Evolutionary conservation across 176 grass and related monocot genomes (phyloP).

Genomic region (Luzula sylvatica): DNA sequence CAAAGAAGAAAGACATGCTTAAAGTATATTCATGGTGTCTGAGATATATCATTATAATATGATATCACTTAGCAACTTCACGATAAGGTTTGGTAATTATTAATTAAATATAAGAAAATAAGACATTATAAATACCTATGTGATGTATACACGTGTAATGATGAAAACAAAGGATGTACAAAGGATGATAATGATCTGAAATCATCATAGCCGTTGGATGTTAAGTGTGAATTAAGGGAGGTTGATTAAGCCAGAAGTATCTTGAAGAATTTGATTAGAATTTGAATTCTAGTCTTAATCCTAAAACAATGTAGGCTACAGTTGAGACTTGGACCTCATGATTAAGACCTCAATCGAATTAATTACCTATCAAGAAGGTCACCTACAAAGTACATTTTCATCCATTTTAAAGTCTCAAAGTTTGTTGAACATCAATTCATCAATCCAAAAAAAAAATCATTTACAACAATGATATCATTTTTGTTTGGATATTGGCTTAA

Average conservation of each 20-base stretch:
- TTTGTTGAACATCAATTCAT: too few relatives aligned
- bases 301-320: slow-evolving; percentile 15
- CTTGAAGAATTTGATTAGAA: slow-evolving; percentile 15
- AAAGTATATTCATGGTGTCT: slow-evolving; percentile 12
- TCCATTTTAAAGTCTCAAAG: too few relatives aligned
- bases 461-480: too few relatives aligned
- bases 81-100: slow-evolving; percentile 22
- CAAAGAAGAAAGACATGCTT: slow-evolving; percentile 11
- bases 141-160: neutral
- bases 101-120: too few relatives aligned
- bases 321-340: slow-evolving; percentile 13
- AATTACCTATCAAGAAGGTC: too few relatives aligned
- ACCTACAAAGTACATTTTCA: too few relatives aligned
- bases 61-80: slow-evolving; percentile 9
- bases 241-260: slow-evolving; percentile 12
- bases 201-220: neutral
- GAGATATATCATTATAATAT: slow-evolving; percentile 13
- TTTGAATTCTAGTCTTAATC: slow-evolving; percentile 12
- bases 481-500: too few relatives aligned
- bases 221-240: slow-evolving; percentile 3
- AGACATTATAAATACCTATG: neutral
- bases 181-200: too few relatives aligned
- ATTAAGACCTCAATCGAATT: neutral
- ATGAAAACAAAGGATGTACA: too few relatives aligned
- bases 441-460: too few relatives aligned